phyloP scores from a whole-genome alignment of 306 rosid genomes.

The Begonia peltatifolia region DNA sequence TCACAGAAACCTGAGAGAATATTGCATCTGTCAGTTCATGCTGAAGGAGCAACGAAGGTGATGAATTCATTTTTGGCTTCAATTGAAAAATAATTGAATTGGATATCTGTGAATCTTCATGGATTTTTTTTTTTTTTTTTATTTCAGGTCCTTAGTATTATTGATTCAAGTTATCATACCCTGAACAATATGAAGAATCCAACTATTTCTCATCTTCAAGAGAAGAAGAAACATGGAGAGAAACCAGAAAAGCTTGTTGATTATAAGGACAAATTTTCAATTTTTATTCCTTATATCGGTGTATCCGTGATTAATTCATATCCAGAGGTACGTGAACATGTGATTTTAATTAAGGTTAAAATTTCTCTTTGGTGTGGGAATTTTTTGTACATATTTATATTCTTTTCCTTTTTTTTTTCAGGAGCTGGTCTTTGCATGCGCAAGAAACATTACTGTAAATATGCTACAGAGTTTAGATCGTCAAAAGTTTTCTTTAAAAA shows the following conservation, averaged over 20 bases:
- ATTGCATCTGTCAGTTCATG: conserved; percentile 62
- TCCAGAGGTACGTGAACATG: conserved; percentile 45
- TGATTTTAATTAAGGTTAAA: conserved; percentile 6
- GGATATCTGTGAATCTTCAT: background rate
- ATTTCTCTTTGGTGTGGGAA: too few species aligned
- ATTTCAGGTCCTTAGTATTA: conserved; percentile 62
- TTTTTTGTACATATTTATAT: background rate
- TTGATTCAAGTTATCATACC: conserved; percentile 66
- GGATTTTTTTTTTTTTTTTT: conserved; percentile 7
- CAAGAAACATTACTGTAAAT: conserved; percentile 43
- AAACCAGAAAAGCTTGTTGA: conserved; percentile 39
- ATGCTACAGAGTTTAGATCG: conserved; percentile 77
- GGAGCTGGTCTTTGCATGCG: conserved; percentile 76
- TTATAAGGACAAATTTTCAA: conserved; percentile 56
- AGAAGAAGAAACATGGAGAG: conserved; percentile 35
- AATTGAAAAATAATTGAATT: background rate
- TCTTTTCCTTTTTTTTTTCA: conserved; percentile 17
- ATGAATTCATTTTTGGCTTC: conserved; percentile 11
- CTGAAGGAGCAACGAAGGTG: conserved; percentile 97
- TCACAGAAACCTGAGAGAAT: conserved; percentile 79
- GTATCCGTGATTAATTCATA: conserved; percentile 63
- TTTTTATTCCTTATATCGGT: conserved; percentile 55
- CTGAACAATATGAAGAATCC: conserved; percentile 33
- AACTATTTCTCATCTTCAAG: conserved; percentile 20
- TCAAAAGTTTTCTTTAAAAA: conserved; percentile 51